Base-by-base conservation (phyloP, 192 early-diverging fungal genomes). In the Pilobolus umbonatus region DNA sequence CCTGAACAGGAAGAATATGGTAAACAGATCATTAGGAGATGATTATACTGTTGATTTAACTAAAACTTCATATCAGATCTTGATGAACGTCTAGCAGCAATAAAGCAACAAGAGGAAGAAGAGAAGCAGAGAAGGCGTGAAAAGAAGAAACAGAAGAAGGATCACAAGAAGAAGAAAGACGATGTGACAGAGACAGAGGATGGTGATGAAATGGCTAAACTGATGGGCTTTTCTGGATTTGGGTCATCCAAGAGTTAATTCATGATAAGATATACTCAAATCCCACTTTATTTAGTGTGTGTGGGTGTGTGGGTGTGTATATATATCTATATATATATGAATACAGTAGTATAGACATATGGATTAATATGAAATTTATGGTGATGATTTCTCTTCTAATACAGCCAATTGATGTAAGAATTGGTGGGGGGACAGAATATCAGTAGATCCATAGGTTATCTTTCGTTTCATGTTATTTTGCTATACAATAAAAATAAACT, bases 381-480 rank as follows among this genome's bases (percentile, higher is more conserved):
- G 6, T 52, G 52, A 54, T 1, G 86, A 44, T 14, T 59, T 45
- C 15, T 61, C 61, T 22, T 85, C 90, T 17, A 98, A 77, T 10
- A 59, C 61, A 28, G 82, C 71, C 12, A 99, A 74, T 70, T 96
- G 91, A 48, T 79, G 61, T 59, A 99, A 60, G 69, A 98, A 96
- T 47, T 74, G 69, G 11, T 81, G 79, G 4, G 96, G 81, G 32
- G 83, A 90, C 57, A 93, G 43, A 55, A 99, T 79, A 40, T 95
- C 92, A 0, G 95, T 99, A 4, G 92, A 87, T 4, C 96, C 96
- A 76, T 99, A 99, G 1, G 85, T 86, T 49, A 99, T 91, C 66
- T 83, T 81, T 76, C 91, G 93, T 68, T 62, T 62, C 30, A 29
- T 30, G 40, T 69, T 69, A 24, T 64, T 73, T 67, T 52, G 78